A percentile compares a stretch with the other conserved stretches of the same genome.
Evolutionary conservation across 2,329 filamentous ascomycete genomes (phyloP).

Genomic region (Trichoderma aggressivum): DNA sequence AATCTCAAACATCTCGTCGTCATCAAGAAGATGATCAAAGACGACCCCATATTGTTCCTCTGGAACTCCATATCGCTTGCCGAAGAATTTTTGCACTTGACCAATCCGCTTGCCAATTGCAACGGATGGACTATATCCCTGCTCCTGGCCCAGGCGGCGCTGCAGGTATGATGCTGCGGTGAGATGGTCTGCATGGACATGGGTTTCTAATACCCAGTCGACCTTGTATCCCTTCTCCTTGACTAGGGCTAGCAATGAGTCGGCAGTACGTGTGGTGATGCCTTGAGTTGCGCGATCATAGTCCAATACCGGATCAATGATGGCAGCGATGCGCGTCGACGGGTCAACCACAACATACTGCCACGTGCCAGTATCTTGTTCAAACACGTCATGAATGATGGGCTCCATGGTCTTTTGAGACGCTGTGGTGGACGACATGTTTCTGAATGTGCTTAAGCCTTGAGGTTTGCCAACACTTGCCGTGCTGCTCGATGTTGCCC

Average conservation of each 20-base stretch:
- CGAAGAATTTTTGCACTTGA: slow-evolving; percentile 50
- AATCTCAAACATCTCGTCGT: slow-evolving; percentile 52
- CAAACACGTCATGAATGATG: slow-evolving; percentile 38
- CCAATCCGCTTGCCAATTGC: slow-evolving; percentile 55
- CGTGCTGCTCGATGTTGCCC: neutral
- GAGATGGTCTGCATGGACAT: slow-evolving; percentile 59
- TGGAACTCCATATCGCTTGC: slow-evolving; percentile 44
- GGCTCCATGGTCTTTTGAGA: slow-evolving; percentile 28
- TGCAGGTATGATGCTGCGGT: slow-evolving; percentile 59
- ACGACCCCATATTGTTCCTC: slow-evolving; percentile 40
- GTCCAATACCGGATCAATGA: slow-evolving; percentile 62
- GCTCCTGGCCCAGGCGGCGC: slow-evolving; percentile 34
- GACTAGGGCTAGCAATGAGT: slow-evolving; percentile 46
- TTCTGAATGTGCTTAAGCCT: neutral
- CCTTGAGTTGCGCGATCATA: slow-evolving; percentile 42
- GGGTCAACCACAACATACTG: slow-evolving; percentile 60
- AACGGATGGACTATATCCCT: slow-evolving; percentile 40
- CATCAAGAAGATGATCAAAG: slow-evolving; percentile 53
- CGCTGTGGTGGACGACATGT: neutral
- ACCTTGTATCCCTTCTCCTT: slow-evolving; percentile 45
- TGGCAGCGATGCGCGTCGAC: slow-evolving; percentile 43
- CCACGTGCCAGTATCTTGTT: slow-evolving; percentile 49
- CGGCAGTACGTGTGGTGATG: slow-evolving; percentile 51
- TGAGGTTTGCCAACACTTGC: neutral
- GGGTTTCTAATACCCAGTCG: slow-evolving; percentile 57